Percentiles rank a stretch among this genome's conserved stretches.
These are phyloP conservation scores for Choricystis sp. DNA, from an alignment of 139 green algal genomes.

Conservation along the genomic window DNA sequence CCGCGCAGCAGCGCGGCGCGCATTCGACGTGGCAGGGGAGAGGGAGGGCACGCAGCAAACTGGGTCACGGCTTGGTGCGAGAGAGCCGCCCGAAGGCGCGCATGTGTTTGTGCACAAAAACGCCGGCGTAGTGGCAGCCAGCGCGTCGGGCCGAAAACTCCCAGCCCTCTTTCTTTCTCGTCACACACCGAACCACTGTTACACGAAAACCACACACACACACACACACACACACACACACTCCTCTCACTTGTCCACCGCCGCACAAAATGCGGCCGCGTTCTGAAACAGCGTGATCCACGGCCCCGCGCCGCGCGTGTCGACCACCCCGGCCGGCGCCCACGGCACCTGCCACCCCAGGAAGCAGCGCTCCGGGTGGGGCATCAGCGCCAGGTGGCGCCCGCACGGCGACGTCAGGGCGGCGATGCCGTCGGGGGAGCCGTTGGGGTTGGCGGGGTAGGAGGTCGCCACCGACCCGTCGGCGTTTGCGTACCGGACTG, in stretches of 20 bases:
- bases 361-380: constrained; percentile 93
- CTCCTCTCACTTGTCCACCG: neutral
- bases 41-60: too few relatives aligned
- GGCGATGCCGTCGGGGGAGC: constrained; percentile 83
- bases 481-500: constrained; percentile 72
- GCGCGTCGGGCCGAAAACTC: too few relatives aligned
- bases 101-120: too few relatives aligned
- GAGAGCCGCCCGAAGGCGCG: too few relatives aligned
- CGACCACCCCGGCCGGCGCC: constrained; percentile 29
- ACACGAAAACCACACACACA: neutral
- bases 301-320: constrained; percentile 54
- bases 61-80: too few relatives aligned
- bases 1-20: too few relatives aligned
- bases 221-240: neutral
- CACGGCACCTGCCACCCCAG: constrained; percentile 86
- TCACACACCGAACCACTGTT: neutral
- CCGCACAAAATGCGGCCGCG: constrained; percentile 55
- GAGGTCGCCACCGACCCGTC: constrained; percentile 45
- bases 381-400: constrained; percentile 97
- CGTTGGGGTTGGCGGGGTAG: constrained; percentile 97
- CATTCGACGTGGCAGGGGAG: too few relatives aligned
- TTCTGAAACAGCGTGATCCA: constrained; percentile 99
- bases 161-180: too few relatives aligned
- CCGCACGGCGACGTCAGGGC: constrained; percentile 77
- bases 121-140: too few relatives aligned